phyloP scores from a whole-genome alignment of 805 yeast genomes.

The Candida ovalis region DNA sequence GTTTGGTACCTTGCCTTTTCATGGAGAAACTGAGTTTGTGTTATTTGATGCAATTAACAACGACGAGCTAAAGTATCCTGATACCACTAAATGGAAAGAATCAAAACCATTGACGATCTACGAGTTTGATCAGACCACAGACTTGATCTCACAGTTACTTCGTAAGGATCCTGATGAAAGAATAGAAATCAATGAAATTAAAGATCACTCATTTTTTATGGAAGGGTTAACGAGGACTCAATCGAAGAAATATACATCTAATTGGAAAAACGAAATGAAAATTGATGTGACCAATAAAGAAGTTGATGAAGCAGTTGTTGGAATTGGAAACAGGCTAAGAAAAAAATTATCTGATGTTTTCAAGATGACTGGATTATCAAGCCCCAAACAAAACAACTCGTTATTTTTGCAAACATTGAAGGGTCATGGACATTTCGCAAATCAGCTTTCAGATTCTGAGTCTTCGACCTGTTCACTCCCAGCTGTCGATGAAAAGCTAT shows the following conservation, averaged over 20 bases:
- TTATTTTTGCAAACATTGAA: not conserved
- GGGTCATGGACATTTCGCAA: slow-evolving; percentile 11
- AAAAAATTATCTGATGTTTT: slow-evolving; percentile 45
- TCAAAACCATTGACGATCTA: slow-evolving; percentile 18
- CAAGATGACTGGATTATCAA: slow-evolving; percentile 15
- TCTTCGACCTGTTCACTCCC: slow-evolving; percentile 8
- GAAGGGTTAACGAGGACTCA: slow-evolving; percentile 28
- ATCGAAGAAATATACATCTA: slow-evolving; percentile 24
- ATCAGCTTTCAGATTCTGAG: slow-evolving; percentile 14
- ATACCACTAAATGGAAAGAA: slow-evolving; percentile 26
- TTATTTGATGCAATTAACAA: slow-evolving; percentile 78
- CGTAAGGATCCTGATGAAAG: slow-evolving; percentile 68
- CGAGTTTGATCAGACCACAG: slow-evolving; percentile 43
- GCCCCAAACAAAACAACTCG: slow-evolving; percentile 14
- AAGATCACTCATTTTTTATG: slow-evolving; percentile 64
- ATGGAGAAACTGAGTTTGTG: slow-evolving; percentile 81
- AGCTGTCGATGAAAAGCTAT: not conserved
- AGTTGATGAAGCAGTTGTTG: slow-evolving; percentile 72
- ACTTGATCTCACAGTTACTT: slow-evolving; percentile 58
- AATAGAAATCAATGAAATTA: slow-evolving; percentile 66
- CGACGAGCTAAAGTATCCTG: slow-evolving; percentile 57
- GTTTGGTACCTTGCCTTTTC: slow-evolving; percentile 87
- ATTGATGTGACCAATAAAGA: slow-evolving; percentile 66
- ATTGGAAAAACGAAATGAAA: slow-evolving; percentile 34
- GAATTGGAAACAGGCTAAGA: slow-evolving; percentile 67